A percentile compares a stretch with the other conserved stretches of the same genome.
phyloP scores from a whole-genome alignment of 169 alveolate species.

The Eimeria brunetti region DNA sequence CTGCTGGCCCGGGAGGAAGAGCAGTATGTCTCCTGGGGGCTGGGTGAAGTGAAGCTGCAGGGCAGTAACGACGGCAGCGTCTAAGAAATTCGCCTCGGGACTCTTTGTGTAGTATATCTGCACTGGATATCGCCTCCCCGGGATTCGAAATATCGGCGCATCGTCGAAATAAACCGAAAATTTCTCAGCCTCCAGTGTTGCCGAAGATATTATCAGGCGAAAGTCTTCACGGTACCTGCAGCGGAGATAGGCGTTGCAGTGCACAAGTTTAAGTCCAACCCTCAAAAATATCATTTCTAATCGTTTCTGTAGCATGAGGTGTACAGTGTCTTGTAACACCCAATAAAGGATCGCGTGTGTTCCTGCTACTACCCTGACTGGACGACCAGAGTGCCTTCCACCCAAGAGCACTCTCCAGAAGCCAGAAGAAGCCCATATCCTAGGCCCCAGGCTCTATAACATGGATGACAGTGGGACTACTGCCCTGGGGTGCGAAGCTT shows the following conservation, averaged over 20 bases:
- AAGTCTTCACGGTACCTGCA: constrained; percentile 90
- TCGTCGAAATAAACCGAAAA: constrained; percentile 97
- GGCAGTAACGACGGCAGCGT: constrained; percentile 98
- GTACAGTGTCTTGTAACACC: no score
- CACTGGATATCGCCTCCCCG: constrained; percentile 95
- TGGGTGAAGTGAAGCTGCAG: constrained; percentile 99
- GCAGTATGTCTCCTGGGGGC: constrained; percentile 99
- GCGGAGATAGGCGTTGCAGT: background rate
- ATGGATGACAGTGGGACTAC: background rate
- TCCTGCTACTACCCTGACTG: background rate
- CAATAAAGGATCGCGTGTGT: background rate
- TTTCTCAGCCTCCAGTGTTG: constrained; percentile 99
- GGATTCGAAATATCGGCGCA: constrained; percentile 85
- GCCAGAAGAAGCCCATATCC: background rate
- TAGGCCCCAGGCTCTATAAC: background rate
- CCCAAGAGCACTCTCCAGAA: background rate
- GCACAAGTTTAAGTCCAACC: background rate
- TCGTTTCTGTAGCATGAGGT: no score
- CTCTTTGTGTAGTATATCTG: constrained; percentile 98
- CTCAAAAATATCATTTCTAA: background rate
- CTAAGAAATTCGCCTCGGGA: constrained; percentile 99
- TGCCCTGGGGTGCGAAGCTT: background rate
- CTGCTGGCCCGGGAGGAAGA: constrained; percentile 99
- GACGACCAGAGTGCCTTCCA: background rate
- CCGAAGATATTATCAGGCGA: constrained; percentile 93